Conservation (phyloP, 352 stramenopile species). For the Blastocystis sp. region DNA sequence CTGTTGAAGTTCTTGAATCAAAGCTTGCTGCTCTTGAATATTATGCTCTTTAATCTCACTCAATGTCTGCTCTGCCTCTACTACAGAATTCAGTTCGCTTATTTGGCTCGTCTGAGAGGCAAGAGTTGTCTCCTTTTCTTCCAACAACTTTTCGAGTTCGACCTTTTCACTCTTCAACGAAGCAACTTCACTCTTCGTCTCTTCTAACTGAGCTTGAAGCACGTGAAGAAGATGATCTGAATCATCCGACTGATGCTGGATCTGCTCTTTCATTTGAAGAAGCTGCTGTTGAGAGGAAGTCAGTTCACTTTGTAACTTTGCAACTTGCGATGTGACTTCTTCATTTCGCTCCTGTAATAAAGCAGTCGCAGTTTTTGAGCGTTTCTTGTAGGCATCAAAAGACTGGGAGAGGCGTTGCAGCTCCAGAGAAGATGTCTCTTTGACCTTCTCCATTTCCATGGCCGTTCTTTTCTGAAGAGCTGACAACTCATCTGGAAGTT, state of each 20-base stretch:
- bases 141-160: neutral
- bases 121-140: neutral
- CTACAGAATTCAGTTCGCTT: neutral
- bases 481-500: constrained; percentile 13
- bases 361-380: constrained; percentile 7
- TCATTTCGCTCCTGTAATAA: constrained; percentile 1
- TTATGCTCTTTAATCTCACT: neutral
- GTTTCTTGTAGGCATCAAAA: constrained; percentile 20
- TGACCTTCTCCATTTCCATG: neutral
- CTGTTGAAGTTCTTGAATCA: neutral
- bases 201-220: neutral
- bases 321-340: neutral
- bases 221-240: neutral
- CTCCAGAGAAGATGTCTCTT: neutral
- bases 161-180: neutral
- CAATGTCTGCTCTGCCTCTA: neutral
- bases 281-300: neutral
- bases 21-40: neutral
- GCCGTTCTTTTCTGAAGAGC: neutral
- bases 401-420: neutral
- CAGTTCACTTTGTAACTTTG: neutral
- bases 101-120: neutral
- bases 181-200: neutral
- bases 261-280: neutral
- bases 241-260: neutral